Evolutionary conservation across 2,329 filamentous ascomycete species (phyloP), one percentile per base, ranked within the genome.

Genomic region (Chalara sp.): DNA sequence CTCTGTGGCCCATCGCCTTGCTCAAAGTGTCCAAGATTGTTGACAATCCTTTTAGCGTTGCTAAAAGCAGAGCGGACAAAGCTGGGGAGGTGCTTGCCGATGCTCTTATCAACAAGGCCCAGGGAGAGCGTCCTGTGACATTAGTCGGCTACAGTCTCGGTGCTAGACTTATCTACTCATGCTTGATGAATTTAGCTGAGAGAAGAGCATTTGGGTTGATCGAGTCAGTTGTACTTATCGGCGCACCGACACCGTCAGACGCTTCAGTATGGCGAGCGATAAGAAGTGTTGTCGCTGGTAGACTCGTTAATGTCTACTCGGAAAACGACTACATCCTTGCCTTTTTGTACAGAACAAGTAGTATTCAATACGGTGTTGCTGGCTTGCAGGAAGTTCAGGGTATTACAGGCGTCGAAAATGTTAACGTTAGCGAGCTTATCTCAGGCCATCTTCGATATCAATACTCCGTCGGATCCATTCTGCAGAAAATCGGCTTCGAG

Each of bases 301-400:
- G 86, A 51, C 76, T 96, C 6, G 86, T 95, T 60, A 96, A 96
- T 60, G 89, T 92, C 6, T 96, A 86, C 68, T 92, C 88, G 1
- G 82, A 85, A 48, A 91, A 93, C 53, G 91, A 96, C 67, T 87
- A 89, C 62, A 83, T 96, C 32, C 80, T 96, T 1, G 90, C 83
- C 1, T 92, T 96, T 64, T 73, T 96, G 13, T 96, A 96, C 66
- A 83, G 91, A 43, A 85, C 89, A 2, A 89, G 87, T 40, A 90
- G 84, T 52, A 79, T 95, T 31, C 86, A 93, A 56, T 78, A 87
- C 40, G 91, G 91, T 4, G 81, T 96, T 41, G 90, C 90, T 0
- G 92, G 91, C 0, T 72, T 97, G 1, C 87, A 96, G 64, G 76
- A 81, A 32, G 80, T 95, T 29, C 69, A 81, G 51, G 78, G 76